Evolutionary conservation across 2,329 filamentous ascomycete genomes (phyloP).

Genomic region (Tolypocladium paradoxum): DNA sequence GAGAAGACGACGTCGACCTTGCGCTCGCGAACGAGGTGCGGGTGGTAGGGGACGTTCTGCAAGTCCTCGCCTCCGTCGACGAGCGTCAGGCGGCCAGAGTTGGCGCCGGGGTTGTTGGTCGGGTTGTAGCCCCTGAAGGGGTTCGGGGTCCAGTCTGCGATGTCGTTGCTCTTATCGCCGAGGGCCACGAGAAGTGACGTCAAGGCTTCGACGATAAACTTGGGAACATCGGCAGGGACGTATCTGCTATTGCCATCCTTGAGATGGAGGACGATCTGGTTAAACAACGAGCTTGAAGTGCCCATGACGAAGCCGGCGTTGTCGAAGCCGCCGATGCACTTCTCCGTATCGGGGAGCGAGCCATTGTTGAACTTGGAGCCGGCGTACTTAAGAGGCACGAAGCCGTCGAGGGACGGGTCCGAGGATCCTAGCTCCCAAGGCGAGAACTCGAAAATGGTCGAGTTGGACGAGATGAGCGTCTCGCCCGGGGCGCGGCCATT

Average conservation of each 20-base stretch:
- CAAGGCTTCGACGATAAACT: conserved; percentile 34
- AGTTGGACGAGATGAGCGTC: conserved; percentile 37
- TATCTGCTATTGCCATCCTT: conserved; percentile 32
- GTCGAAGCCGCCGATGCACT: conserved; percentile 56
- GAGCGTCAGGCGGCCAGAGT: conserved; percentile 50
- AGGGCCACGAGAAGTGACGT: conserved; percentile 39
- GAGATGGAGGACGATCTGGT: conserved; percentile 61
- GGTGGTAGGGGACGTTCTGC: conserved; percentile 72
- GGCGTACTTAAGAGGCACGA: conserved; percentile 48
- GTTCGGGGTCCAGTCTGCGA: conserved; percentile 59
- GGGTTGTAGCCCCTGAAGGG: conserved; percentile 44
- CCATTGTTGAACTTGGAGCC: conserved; percentile 48
- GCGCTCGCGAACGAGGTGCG: conserved; percentile 37
- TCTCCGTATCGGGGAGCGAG: conserved; percentile 29
- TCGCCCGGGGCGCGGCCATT: conserved; percentile 35
- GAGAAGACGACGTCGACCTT: conserved; percentile 53
- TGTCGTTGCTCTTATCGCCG: conserved; percentile 57
- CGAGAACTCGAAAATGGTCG: conserved; percentile 53
- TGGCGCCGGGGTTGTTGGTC: conserved; percentile 27
- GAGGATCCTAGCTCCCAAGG: conserved; percentile 58
- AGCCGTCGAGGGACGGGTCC: conserved; percentile 48
- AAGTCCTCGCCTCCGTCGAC: conserved; percentile 73
- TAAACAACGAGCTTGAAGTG: conserved; percentile 74
- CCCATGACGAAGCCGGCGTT: conserved; percentile 74
- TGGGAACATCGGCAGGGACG: conserved; percentile 35